These are phyloP conservation scores for Rhododendron kiyosumense DNA, from an alignment of 148 eudicot species.

Conservation along the genomic window DNA sequence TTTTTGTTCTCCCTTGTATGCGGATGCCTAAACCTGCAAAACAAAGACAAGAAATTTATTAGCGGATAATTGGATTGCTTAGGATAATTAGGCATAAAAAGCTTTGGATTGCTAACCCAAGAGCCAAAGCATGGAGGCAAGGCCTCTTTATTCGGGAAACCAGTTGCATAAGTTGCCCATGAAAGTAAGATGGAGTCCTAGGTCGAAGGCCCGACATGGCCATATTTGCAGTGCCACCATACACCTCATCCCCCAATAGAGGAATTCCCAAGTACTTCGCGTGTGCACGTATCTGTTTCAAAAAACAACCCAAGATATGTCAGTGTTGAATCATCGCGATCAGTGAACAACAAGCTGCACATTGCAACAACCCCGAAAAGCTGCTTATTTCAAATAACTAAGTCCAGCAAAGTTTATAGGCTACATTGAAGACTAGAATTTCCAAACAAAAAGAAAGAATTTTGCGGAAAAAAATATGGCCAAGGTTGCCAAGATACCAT, in stretches of 20 bases:
- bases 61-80: background rate
- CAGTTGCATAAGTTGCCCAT: constrained; percentile 46
- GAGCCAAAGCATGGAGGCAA: constrained; percentile 90
- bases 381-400: background rate
- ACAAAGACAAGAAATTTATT: background rate
- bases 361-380: background rate
- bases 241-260: constrained; percentile 84
- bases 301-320: constrained; percentile 4
- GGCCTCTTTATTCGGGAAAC: constrained; percentile 69
- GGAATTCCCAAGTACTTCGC: constrained; percentile 88
- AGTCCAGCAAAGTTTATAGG: background rate
- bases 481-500: background rate
- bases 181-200: constrained; percentile 38
- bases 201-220: constrained; percentile 73
- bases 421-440: background rate
- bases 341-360: background rate
- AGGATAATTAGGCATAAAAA: background rate
- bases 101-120: constrained; percentile 52
- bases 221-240: constrained; percentile 91
- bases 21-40: constrained; percentile 79
- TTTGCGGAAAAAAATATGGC: background rate
- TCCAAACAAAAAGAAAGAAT: background rate
- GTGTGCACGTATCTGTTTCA: constrained; percentile 76
- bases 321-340: background rate
- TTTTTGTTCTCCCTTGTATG: constrained; percentile 53